A percentile compares a stretch with the other conserved stretches of the same genome.
phyloP scores from a whole-genome alignment of 2,329 filamentous ascomycete species.

The Polytolypa hystricis region DNA sequence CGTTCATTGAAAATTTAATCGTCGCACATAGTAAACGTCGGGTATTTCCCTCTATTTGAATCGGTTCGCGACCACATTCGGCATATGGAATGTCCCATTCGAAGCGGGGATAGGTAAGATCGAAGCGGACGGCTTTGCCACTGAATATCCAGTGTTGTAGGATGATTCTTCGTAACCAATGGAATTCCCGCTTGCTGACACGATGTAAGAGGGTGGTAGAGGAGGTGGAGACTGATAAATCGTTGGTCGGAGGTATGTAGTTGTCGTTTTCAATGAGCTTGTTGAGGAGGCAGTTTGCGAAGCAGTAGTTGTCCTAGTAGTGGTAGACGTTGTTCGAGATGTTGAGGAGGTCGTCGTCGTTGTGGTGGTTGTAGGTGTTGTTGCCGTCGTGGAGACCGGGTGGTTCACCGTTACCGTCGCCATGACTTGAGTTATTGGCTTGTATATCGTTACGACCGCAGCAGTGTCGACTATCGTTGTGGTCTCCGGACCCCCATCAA shows the following conservation, averaged over 20 bases:
- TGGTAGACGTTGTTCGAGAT: background rate
- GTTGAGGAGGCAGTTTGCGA: background rate
- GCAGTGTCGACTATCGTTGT: conserved; percentile 4
- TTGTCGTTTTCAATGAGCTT: too few relatives aligned
- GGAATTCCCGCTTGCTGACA: too few relatives aligned
- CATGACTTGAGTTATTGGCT: conserved; percentile 9
- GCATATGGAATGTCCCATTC: background rate
- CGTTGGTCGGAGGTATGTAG: too few relatives aligned
- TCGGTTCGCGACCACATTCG: background rate
- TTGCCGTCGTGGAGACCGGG: background rate
- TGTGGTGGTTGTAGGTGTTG: conserved; percentile 2
- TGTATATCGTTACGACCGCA: conserved; percentile 10
- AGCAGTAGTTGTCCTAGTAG: background rate
- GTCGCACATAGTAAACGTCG: too few relatives aligned
- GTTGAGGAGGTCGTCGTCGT: background rate
- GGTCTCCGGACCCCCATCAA: conserved; percentile 11
- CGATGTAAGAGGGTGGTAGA: background rate
- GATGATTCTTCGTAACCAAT: too few relatives aligned
- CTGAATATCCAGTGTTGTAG: background rate
- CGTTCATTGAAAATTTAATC: too few relatives aligned
- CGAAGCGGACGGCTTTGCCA: background rate
- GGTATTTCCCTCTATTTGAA: too few relatives aligned
- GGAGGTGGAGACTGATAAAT: background rate
- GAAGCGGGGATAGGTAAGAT: background rate
- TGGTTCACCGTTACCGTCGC: conserved; percentile 7